Evolutionary conservation across 371 early-diverging fungal species (phyloP).

Genomic region (Lichtheimia hyalospora): DNA sequence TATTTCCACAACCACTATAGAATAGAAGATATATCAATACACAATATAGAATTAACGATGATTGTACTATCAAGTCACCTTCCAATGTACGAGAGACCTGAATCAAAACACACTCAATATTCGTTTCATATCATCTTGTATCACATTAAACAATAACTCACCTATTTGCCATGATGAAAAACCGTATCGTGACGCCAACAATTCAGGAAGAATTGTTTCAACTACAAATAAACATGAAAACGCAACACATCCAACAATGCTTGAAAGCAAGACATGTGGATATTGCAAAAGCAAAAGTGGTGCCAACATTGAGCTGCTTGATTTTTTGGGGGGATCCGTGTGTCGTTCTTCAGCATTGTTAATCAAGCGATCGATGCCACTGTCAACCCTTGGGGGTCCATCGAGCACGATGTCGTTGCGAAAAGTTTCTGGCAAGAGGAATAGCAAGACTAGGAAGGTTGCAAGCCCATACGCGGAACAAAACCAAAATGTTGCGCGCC

Average conservation of each 20-base stretch:
- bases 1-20: constrained; percentile 42
- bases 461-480: constrained; percentile 51
- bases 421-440: constrained; percentile 65
- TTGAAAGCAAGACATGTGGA: constrained; percentile 44
- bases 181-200: constrained; percentile 29
- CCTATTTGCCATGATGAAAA: constrained; percentile 39
- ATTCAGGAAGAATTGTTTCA: constrained; percentile 38
- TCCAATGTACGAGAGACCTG: too few species aligned
- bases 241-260: constrained; percentile 44
- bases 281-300: constrained; percentile 37
- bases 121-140: neutral
- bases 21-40: constrained; percentile 25
- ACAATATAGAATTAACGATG: neutral
- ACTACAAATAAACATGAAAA: constrained; percentile 52
- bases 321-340: neutral
- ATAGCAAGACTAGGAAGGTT: constrained; percentile 41
- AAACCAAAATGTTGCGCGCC: constrained; percentile 65
- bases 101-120: neutral
- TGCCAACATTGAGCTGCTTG: constrained; percentile 16
- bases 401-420: constrained; percentile 26
- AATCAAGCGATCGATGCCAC: neutral
- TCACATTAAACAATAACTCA: constrained; percentile 9
- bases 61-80: neutral
- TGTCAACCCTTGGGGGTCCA: neutral
- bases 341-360: neutral